These are phyloP conservation scores for Tylopilus rubrobrunneus DNA, from an alignment of 768 basidiomycete genomes.

Conservation along the genomic window DNA sequence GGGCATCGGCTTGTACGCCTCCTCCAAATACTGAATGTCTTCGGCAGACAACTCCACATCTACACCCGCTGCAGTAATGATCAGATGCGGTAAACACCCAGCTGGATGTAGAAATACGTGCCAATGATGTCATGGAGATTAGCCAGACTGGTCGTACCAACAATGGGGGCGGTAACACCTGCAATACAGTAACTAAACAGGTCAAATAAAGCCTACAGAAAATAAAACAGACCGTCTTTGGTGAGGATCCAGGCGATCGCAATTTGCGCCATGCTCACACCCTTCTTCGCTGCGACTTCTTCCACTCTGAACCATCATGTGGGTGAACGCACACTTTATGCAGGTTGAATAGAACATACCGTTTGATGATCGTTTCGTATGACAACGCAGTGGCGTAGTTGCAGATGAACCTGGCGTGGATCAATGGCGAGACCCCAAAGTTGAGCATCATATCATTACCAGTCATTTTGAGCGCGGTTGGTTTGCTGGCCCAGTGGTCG, in stretches of 20 bases:
- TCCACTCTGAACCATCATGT: slow-evolving; percentile 30
- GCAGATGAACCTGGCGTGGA: slow-evolving; percentile 17
- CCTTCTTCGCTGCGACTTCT: slow-evolving; percentile 35
- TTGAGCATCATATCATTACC: slow-evolving; percentile 8
- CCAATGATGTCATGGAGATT: slow-evolving; percentile 40
- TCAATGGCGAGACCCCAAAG: slow-evolving; percentile 4
- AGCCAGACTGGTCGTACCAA: slow-evolving; percentile 40
- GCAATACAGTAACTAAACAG: not conserved
- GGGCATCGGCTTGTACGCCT: slow-evolving; percentile 39
- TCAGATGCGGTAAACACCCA: slow-evolving; percentile 5
- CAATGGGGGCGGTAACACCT: slow-evolving; percentile 41
- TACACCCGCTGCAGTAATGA: slow-evolving; percentile 26
- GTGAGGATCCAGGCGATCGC: slow-evolving; percentile 38
- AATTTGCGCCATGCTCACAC: slow-evolving; percentile 41
- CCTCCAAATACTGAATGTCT: slow-evolving; percentile 45
- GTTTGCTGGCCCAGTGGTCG: slow-evolving; percentile 33
- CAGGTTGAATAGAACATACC: slow-evolving; percentile 9
- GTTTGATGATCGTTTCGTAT: slow-evolving; percentile 26
- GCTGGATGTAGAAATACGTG: slow-evolving; percentile 10
- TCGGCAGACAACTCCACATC: slow-evolving; percentile 44
- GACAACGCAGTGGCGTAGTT: slow-evolving; percentile 23
- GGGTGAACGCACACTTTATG: not conserved
- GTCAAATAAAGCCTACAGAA: not conserved
- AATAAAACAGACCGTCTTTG: slow-evolving; percentile 26
- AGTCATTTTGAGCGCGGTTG: slow-evolving; percentile 21